These are phyloP conservation scores for Podospora pseudoanserina DNA, from an alignment of 495 filamentous ascomycete species.

Conservation along the genomic window DNA sequence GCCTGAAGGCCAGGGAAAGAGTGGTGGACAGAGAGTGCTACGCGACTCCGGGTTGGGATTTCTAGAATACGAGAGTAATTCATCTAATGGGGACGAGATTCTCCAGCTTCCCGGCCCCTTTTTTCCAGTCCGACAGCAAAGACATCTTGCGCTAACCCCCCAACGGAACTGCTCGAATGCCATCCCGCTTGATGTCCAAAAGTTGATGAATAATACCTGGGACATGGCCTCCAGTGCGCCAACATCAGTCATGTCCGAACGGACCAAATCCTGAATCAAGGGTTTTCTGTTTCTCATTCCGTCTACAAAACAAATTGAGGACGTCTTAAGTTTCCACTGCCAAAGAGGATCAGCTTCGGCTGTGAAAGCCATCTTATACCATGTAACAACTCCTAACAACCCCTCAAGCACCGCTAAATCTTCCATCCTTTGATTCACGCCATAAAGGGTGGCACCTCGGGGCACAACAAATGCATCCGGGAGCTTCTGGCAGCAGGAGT, in stretches of 20 bases:
- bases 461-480: neutral
- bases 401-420: neutral
- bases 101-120: neutral
- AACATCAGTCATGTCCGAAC: slow-evolving; percentile 10
- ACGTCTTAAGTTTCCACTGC: neutral
- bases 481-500: neutral
- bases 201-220: slow-evolving; percentile 15
- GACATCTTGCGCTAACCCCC: too few relatives aligned
- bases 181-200: neutral
- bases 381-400: neutral
- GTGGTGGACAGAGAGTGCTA: too few relatives aligned
- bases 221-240: slow-evolving; percentile 16
- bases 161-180: neutral
- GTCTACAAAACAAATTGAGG: neutral
- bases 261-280: neutral
- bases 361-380: neutral
- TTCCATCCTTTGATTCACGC: neutral
- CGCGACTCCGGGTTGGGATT: neutral
- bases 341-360: neutral
- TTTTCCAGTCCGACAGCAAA: too few relatives aligned
- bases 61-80: neutral
- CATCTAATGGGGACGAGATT: neutral
- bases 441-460: neutral
- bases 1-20: too few relatives aligned
- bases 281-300: neutral